Conservation (phyloP, 1,284 basidiomycete genomes). For the Hypsizygus ulmarius region DNA sequence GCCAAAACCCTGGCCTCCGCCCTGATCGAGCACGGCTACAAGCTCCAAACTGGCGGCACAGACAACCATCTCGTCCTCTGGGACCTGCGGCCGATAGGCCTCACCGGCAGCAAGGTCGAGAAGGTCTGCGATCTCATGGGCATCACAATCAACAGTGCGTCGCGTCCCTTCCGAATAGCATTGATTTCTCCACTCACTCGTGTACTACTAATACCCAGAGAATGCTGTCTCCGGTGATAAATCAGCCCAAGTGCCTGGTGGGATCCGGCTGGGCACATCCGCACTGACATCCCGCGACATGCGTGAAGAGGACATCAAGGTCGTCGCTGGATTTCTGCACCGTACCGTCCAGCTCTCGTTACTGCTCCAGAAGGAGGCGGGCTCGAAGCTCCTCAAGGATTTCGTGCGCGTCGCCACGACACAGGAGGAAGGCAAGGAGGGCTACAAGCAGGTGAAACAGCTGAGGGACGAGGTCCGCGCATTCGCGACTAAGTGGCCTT, state of each 20-base stretch:
- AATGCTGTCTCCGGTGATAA: slow-evolving; percentile 96
- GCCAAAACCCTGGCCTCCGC: slow-evolving; percentile 72
- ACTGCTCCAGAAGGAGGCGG: slow-evolving; percentile 90
- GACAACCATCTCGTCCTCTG: slow-evolving; percentile 98
- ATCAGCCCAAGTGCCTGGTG: slow-evolving; percentile 95
- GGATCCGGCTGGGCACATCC: slow-evolving; percentile 94
- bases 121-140: slow-evolving; percentile 97
- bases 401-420: slow-evolving; percentile 84
- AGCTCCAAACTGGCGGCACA: slow-evolving; percentile 94
- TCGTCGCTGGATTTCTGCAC: slow-evolving; percentile 91
- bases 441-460: slow-evolving; percentile 67
- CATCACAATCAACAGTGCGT: slow-evolving; percentile 92
- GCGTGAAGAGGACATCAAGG: slow-evolving; percentile 83
- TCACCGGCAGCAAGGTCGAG: slow-evolving; percentile 98
- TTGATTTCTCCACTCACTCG: not conserved
- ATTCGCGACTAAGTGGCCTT: slow-evolving; percentile 87
- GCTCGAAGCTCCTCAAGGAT: slow-evolving; percentile 94
- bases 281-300: slow-evolving; percentile 96
- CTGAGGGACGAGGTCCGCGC: slow-evolving; percentile 72
- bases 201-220: slow-evolving; percentile 50
- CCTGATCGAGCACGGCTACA: slow-evolving; percentile 82
- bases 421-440: slow-evolving; percentile 69
- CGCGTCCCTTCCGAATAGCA: not conserved
- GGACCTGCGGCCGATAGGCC: slow-evolving; percentile 93
- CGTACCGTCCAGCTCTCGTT: slow-evolving; percentile 88